Evolutionary conservation across 139 green algal species (phyloP).

Genomic region (Tetradesmus lagerheimii): DNA sequence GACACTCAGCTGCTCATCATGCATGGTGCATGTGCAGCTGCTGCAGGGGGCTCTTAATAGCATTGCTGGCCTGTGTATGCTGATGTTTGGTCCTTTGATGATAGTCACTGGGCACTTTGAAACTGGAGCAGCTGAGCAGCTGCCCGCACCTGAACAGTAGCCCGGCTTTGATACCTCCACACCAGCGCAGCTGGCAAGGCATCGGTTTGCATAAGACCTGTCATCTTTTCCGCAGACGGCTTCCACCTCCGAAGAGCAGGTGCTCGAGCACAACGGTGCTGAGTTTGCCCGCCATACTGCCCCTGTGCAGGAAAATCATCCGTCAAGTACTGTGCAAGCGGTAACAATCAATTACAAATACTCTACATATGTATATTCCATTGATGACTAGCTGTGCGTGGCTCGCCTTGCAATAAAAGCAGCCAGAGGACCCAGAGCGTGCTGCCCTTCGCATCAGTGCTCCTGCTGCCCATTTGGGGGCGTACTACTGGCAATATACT

Average conservation of each 20-base stretch:
- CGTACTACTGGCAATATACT: background rate
- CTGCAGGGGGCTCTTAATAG: background rate
- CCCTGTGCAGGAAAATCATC: background rate
- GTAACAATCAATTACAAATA: background rate
- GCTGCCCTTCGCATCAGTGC: background rate
- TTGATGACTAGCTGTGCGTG: background rate
- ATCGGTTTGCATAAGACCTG: conserved; percentile 26
- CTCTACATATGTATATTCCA: background rate
- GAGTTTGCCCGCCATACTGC: background rate
- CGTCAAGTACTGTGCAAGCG: background rate
- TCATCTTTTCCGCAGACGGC: conserved; percentile 24
- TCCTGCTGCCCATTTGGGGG: background rate
- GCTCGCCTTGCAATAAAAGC: conserved; percentile 13
- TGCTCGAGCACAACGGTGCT: background rate
- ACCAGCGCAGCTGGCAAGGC: conserved; percentile 30
- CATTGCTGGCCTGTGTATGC: background rate
- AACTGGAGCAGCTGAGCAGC: background rate
- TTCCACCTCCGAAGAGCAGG: background rate
- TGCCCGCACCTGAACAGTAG: conserved; percentile 31
- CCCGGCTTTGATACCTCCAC: background rate
- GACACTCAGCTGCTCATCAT: background rate
- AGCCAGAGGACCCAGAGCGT: conserved; percentile 13
- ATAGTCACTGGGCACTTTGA: background rate
- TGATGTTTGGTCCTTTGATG: background rate
- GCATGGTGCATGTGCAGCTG: too few relatives aligned